Percentiles rank a stretch among this genome's conserved stretches.
These are phyloP conservation scores for Globisporangium viniferum DNA, from an alignment of 352 stramenopile species.

Conservation along the genomic window DNA sequence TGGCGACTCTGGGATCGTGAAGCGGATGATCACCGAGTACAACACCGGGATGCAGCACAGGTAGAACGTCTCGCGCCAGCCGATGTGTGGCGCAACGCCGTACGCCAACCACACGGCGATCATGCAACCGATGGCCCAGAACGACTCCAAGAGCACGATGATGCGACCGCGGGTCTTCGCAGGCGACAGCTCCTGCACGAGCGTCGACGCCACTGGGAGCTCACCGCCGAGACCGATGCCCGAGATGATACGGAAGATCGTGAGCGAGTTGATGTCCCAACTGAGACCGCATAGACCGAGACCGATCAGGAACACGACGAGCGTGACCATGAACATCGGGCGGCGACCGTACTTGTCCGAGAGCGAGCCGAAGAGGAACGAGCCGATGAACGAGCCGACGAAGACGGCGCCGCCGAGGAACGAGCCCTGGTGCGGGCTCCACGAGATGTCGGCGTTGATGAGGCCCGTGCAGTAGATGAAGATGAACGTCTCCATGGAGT, in stretches of 20 bases:
- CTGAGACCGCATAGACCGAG: slow-evolving; percentile 42
- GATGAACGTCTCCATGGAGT: slow-evolving; percentile 74
- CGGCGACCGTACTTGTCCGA: slow-evolving; percentile 64
- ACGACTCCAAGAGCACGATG: slow-evolving; percentile 66
- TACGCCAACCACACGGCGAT: slow-evolving; percentile 53
- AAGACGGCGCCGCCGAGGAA: slow-evolving; percentile 57
- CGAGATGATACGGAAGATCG: slow-evolving; percentile 52
- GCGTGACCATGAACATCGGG: slow-evolving; percentile 65
- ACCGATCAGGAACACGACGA: slow-evolving; percentile 57
- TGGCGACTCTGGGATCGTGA: slow-evolving; percentile 60
- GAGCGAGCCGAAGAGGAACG: slow-evolving; percentile 52
- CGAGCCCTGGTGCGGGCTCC: slow-evolving; percentile 28
- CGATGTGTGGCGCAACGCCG: slow-evolving; percentile 39
- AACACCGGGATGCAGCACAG: slow-evolving; percentile 49
- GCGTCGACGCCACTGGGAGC: slow-evolving; percentile 48
- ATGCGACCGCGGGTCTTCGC: slow-evolving; percentile 55
- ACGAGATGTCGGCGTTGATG: slow-evolving; percentile 44
- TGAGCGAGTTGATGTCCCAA: slow-evolving; percentile 57
- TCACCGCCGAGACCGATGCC: slow-evolving; percentile 64
- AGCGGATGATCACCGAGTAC: slow-evolving; percentile 47
- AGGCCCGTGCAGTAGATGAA: slow-evolving; percentile 52
- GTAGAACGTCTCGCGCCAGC: slow-evolving; percentile 62
- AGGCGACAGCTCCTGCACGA: slow-evolving; percentile 64
- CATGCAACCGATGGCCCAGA: slow-evolving; percentile 61
- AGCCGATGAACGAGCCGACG: slow-evolving; percentile 60